Evolutionary conservation across 2,329 filamentous ascomycete genomes (phyloP), one percentile per base, ranked within the genome.

Genomic region (Diatrype stigma): DNA sequence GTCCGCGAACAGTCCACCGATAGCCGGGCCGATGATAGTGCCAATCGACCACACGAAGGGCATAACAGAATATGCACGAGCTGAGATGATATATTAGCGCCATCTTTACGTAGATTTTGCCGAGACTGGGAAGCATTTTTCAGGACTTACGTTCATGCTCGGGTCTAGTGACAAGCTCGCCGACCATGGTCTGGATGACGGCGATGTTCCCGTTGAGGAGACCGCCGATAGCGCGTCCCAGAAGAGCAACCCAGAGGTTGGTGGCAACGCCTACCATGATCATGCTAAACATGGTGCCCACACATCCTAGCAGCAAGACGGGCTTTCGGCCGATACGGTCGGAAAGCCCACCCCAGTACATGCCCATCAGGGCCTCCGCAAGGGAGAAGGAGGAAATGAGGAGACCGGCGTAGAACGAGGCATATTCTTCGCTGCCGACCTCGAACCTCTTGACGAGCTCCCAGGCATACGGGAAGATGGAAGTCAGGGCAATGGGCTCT

Each of bases 21-120:
- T 90, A 6, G 87, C 89, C 55, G 92, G 89, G 0, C 92, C 92
- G 48, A 96, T 78, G 56, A 96, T 96, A 10, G 90, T 95, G 22
- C 92, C 92, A 48, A 96, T 85, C 45, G 82, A 87, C 91, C 92
- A 96, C 7, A 96, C 87, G 64, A 96, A 96, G 1, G 92, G 92
- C 90, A 96, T 96, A 42, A 96, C 82, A 2, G 90, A 85, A 67
- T 92, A 96, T 26, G 92, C 92, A 55, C 87, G 84, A 52, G 90
- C 87, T 90, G 3, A 32, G 48, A 38, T 45, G 55, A 26, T 58
- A 61, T 54, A 64, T 61, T 51, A 47, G 26, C 42, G 35, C 37
- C 16, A 11, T 55, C 35, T 11, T n/a, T 8, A n/a, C n/a, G n/a
- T n/a, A n/a, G 2, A 42, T 19, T 19, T 28, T 8, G 16, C 21